phyloP scores from a whole-genome alignment of 345 rosid genomes.

The Litchi chinensis region DNA sequence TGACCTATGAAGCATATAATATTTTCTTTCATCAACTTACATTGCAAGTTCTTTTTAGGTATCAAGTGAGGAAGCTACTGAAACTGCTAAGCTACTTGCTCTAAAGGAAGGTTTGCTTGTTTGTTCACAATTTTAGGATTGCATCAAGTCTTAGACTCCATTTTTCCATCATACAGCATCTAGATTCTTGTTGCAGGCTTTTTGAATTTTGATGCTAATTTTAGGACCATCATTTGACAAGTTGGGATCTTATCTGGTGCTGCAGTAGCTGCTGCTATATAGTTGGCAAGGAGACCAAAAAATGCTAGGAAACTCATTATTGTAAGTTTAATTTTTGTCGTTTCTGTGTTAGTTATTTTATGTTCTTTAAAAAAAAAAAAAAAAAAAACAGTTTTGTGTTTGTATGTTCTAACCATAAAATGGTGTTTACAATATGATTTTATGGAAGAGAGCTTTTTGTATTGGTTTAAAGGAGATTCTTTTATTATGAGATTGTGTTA shows the following conservation, averaged over 20 bases:
- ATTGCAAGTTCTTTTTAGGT: slow-evolving; percentile 30
- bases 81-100: slow-evolving; percentile 50
- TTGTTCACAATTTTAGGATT: not conserved
- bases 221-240: slow-evolving; percentile 21
- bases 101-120: slow-evolving; percentile 59
- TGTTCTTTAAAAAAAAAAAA: no score
- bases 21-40: not conserved
- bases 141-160: not conserved
- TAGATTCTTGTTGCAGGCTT: not conserved
- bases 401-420: no score
- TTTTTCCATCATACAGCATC: not conserved
- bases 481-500: no score
- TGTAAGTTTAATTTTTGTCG: slow-evolving; percentile 34
- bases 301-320: slow-evolving; percentile 54
- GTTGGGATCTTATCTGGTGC: slow-evolving; percentile 68
- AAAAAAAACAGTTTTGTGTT: no score
- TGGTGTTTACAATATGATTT: no score
- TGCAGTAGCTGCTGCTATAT: slow-evolving; percentile 55
- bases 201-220: not conserved
- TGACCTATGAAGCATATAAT: not conserved
- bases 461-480: no score
- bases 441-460: no score
- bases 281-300: slow-evolving; percentile 55
- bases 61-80: slow-evolving; percentile 55
- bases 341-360: not conserved